Conservation (phyloP, 179 eudicot species). For the Sideroxylon spinosum region DNA sequence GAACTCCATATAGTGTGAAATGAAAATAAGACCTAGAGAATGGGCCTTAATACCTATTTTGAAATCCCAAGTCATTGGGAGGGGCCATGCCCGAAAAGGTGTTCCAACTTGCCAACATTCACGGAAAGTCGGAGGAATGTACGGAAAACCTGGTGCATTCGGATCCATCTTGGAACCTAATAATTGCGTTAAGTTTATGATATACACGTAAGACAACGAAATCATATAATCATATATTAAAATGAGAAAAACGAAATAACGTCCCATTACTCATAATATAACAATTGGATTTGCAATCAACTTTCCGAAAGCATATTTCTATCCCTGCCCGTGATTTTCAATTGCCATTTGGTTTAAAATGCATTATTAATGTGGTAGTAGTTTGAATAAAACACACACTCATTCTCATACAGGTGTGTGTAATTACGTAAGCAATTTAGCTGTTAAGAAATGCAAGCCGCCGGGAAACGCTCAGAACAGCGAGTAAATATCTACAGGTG, state of each 20-base stretch:
- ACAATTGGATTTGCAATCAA: not conserved
- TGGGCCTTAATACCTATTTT: not conserved
- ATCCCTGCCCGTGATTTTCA: not conserved
- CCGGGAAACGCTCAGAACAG: no score
- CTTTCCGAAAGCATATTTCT: not conserved
- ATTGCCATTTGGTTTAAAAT: not conserved
- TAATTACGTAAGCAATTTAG: no score
- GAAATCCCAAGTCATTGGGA: slow-evolving; percentile 7
- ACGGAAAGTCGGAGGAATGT: not conserved
- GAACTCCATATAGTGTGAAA: no score
- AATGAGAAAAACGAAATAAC: not conserved
- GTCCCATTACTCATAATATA: slow-evolving; percentile 4
- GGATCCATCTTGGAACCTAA: slow-evolving; percentile 1
- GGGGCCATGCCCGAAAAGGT: not conserved
- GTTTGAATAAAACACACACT: not conserved
- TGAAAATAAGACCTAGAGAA: not conserved
- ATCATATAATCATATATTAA: not conserved
- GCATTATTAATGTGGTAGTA: not conserved
- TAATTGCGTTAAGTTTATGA: not conserved
- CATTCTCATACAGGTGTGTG: no score
- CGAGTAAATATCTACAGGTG: no score
- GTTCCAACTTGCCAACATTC: not conserved
- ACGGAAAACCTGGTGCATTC: not conserved
- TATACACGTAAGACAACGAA: not conserved
- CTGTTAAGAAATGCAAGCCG: no score